A percentile compares a stretch with the other conserved stretches of the same genome.
phyloP scores from a whole-genome alignment of 2,329 filamentous ascomycete species.

The Pestalotiopsis sp. region DNA sequence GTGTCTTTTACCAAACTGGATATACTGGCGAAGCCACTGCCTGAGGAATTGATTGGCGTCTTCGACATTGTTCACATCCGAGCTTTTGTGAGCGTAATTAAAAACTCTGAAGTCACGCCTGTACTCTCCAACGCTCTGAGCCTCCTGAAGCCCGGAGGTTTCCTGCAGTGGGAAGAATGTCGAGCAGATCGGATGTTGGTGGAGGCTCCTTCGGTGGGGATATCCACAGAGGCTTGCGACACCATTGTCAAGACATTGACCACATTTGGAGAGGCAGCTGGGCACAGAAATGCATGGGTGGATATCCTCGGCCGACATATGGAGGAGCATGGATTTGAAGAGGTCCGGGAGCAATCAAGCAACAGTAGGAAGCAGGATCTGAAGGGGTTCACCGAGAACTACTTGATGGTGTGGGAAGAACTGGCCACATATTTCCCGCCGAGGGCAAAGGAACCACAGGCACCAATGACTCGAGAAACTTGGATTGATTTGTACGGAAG shows the following conservation, averaged over 20 bases:
- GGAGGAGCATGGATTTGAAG: slow-evolving; percentile 14
- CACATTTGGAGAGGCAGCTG: slow-evolving; percentile 11
- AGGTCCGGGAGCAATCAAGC: background rate
- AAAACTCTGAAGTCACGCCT: slow-evolving; percentile 15
- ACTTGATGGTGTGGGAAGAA: slow-evolving; percentile 29
- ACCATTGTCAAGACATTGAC: slow-evolving; percentile 17
- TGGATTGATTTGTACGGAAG: slow-evolving; percentile 21
- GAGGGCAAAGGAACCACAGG: slow-evolving; percentile 17
- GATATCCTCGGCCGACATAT: slow-evolving; percentile 17
- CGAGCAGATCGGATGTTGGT: slow-evolving; percentile 18
- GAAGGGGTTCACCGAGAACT: slow-evolving; percentile 29
- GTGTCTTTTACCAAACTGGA: slow-evolving; percentile 22
- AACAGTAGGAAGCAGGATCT: slow-evolving; percentile 19
- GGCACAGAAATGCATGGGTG: slow-evolving; percentile 14
- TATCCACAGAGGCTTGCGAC: slow-evolving; percentile 16
- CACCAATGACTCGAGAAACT: slow-evolving; percentile 21
- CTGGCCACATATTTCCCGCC: slow-evolving; percentile 21
- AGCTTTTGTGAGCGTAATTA: slow-evolving; percentile 20
- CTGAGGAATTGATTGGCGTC: slow-evolving; percentile 17
- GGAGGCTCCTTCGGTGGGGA: slow-evolving; percentile 1
- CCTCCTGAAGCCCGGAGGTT: slow-evolving; percentile 27
- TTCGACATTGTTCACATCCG: slow-evolving; percentile 28
- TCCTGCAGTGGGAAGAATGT: slow-evolving; percentile 27
- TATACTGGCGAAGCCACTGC: slow-evolving; percentile 18
- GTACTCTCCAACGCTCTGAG: slow-evolving; percentile 16